Evolutionary conservation across 2,329 filamentous ascomycete species (phyloP).

Genomic region (Teratosphaeria gauchensis): DNA sequence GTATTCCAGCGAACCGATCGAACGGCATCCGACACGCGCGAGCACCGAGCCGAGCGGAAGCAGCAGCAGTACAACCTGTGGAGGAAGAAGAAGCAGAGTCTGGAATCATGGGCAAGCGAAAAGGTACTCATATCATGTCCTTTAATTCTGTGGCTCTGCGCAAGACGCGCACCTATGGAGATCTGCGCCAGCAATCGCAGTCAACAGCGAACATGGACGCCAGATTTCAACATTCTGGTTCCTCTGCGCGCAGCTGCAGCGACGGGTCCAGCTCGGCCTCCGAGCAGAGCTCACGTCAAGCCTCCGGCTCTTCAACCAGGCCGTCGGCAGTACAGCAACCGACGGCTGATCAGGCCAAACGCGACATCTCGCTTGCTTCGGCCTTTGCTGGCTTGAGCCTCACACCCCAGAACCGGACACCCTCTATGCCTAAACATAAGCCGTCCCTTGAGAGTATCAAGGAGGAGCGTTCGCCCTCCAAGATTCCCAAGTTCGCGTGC

Average conservation of each 20-base stretch:
- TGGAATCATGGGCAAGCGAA: conserved; percentile 27
- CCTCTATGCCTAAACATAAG: conserved; percentile 13
- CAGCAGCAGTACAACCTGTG: conserved; percentile 2
- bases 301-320: conserved; percentile 3
- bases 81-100: conserved; percentile 22
- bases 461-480: conserved; percentile 22
- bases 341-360: conserved; percentile 15
- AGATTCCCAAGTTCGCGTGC: conserved; percentile 26
- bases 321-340: conserved; percentile 8
- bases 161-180: conserved; percentile 24
- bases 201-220: conserved; percentile 3
- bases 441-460: conserved; percentile 24
- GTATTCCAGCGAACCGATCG: conserved; percentile 36
- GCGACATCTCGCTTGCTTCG: conserved; percentile 21
- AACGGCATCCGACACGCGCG: conserved; percentile 22
- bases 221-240: conserved; percentile 22
- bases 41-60: conserved; percentile 2
- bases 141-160: conserved; percentile 26
- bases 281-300: conserved; percentile 5
- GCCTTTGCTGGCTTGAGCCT: conserved; percentile 21
- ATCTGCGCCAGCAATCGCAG: conserved; percentile 11
- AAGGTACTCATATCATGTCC: conserved; percentile 37
- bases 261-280: conserved; percentile 2
- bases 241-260: conserved; percentile 10
- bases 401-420: conserved; percentile 10